Base-by-base conservation (phyloP, 1,139 yeast genomes). In the Pichia inconspicua region DNA sequence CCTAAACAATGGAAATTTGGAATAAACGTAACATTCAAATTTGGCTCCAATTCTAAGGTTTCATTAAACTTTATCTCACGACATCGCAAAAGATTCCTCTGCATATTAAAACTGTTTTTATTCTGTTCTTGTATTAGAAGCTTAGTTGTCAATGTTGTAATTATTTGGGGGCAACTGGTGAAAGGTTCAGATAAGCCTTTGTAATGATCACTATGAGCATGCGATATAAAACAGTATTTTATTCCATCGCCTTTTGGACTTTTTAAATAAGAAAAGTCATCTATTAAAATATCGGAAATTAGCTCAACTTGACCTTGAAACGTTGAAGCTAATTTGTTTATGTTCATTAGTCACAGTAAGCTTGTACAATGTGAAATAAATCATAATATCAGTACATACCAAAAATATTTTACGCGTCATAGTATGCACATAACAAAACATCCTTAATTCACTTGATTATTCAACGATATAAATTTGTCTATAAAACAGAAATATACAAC, bases 1-100 rank as follows among this genome's bases (percentile, higher is more conserved):
- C 58, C 59, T n/a, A 56, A n/a, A 41, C 58, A 57, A 41, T 57
- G 56, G 27, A 50, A 56, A 35, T 50, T 53, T 1, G 58, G 55
- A 19, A 56, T 54, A 32, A 56, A 46, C 4, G 54, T 51, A 30
- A 49, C 43, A 7, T 28, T 25, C 8, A 55, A 32, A 0, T 36
- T 31, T 2, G 25, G 37, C n/a, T 46, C 50, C 8, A 43, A 10
- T 22, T 40, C 40, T 7, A 37, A 22, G 14, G 46, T n/a, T 25
- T 45, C 25, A 34, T 52, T 43, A 25, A 50, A 36, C 1, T 35
- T 9, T 5, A 36, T 7, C 11, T 42, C 28, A 14, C 12, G 22
- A 15, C 27, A 36, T 22, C 34, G 25, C 6, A 17, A 25, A 28
- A 48, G 19, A 22, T 42, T 45, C 39, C 40, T 27, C 15, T 27